Evolutionary conservation across 352 stramenopile genomes (phyloP), one percentile per base, ranked within the genome.

Genomic region (Phytophthora ramorum): DNA sequence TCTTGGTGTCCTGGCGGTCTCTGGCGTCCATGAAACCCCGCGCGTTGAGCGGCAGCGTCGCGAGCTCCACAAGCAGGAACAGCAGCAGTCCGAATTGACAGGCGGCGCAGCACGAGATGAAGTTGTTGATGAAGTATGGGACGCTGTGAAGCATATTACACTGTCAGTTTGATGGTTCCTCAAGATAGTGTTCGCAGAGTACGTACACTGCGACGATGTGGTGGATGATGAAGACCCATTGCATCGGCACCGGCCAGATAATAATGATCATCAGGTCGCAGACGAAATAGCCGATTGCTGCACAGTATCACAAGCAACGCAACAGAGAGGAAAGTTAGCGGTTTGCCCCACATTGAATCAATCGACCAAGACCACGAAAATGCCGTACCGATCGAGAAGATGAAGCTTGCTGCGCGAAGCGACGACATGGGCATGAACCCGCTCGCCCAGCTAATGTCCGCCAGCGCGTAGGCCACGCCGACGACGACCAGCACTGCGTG

Each of bases 121-220:
- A 95, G 69, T 95, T 95, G 81, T 95, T 93, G 71, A 95, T 91
- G 10, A 87, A 80, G 64, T 95, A 95, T 34, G 87, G 87, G 9
- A 93, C 63, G 12, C 85, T 93, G 58, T 34, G 32, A 14, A 69
- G 13, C 52, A 16, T 14, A 30, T 6, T 22, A 49, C 7, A 34
- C 20, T 32, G 19, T 55, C 20, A 50, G 22, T 41, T 49, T 26
- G 45, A 22, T n/a, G 30, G 14, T 37, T 34, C 22, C 3, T 26
- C 10, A 12, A 4, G 12, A 20, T 14, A 37, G 0, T 43, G n/a
- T 5, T 22, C 2, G 38, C n/a, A 45, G 38, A 45, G 28, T 41
- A 81, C 85, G 59, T 87, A 93, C 85, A 91, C 83, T 52, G 85
- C 85, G 61, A 93, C 83, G 56, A 87, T 78, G 69, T 93, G 85